phyloP scores from a whole-genome alignment of 768 basidiomycete species.

The Sporobolomyces pararoseus region DNA sequence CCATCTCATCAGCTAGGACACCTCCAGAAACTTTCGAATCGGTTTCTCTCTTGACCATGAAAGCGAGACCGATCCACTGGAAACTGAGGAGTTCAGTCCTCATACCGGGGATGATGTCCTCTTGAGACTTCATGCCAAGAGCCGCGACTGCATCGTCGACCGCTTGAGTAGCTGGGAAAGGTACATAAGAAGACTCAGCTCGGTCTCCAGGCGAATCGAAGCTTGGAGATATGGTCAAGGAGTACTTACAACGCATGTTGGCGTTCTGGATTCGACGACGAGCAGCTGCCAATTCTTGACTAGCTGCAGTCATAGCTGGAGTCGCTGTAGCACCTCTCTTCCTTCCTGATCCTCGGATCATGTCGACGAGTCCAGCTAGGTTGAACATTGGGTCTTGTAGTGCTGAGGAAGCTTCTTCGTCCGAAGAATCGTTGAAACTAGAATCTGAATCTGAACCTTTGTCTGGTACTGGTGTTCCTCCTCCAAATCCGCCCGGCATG shows the following conservation, averaged over 20 bases:
- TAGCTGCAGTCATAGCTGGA: neutral
- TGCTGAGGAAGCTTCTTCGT: no score
- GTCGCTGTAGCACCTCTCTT: neutral
- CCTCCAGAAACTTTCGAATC: constrained; percentile 47
- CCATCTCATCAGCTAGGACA: constrained; percentile 47
- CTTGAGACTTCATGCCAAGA: constrained; percentile 52
- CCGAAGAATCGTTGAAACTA: neutral
- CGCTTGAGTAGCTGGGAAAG: constrained; percentile 45
- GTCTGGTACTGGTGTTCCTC: neutral
- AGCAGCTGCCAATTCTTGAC: neutral
- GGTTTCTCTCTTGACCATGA: constrained; percentile 68
- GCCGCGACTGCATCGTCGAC: constrained; percentile 48
- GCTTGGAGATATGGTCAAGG: no score
- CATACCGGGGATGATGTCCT: constrained; percentile 64
- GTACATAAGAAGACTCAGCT: no score
- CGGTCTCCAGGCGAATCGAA: no score
- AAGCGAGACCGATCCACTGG: constrained; percentile 71
- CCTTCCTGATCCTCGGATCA: neutral
- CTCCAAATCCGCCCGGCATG: constrained; percentile 2
- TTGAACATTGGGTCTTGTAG: no score
- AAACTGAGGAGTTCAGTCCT: constrained; percentile 68
- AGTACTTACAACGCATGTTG: constrained; percentile 8
- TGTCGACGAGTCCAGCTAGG: neutral
- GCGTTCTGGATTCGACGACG: neutral
- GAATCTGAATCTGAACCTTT: neutral